These are phyloP conservation scores for Neostapfia colusana DNA, from an alignment of 176 grass and related monocot species.

Conservation along the genomic window DNA sequence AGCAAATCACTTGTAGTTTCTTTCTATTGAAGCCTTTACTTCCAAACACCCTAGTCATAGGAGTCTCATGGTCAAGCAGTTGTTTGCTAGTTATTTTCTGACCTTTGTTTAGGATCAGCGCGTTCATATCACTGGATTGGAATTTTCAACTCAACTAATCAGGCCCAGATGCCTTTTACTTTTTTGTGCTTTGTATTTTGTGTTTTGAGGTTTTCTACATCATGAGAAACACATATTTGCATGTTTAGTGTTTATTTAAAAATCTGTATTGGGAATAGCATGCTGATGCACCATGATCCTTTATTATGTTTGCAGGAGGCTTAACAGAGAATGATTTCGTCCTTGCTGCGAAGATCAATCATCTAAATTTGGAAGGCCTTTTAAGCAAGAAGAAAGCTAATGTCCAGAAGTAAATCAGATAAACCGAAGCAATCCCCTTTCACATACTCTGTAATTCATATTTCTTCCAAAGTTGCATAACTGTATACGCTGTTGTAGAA, in stretches of 20 bases:
- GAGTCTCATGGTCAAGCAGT: neutral
- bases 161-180: neutral
- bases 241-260: neutral
- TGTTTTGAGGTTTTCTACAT: neutral
- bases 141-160: slow-evolving; percentile 18
- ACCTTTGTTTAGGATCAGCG: neutral
- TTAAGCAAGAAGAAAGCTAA: slow-evolving; percentile 70
- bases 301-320: slow-evolving; percentile 56
- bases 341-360: slow-evolving; percentile 84
- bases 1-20: neutral
- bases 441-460: neutral
- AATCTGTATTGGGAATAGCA: neutral
- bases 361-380: slow-evolving; percentile 56
- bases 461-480: neutral
- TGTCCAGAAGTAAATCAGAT: slow-evolving; percentile 2
- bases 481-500: neutral
- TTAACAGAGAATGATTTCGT: slow-evolving; percentile 89
- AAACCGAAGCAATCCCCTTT: slow-evolving; percentile 13
- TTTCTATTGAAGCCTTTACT: neutral
- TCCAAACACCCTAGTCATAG: neutral
- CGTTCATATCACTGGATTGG: neutral
- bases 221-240: neutral
- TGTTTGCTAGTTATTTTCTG: neutral
- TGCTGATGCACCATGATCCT: neutral
- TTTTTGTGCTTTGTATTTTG: neutral